Percentiles rank a stretch among this genome's conserved stretches.
Conservation (phyloP, 768 basidiomycete genomes). For the Leucocoprinus sp. region DNA sequence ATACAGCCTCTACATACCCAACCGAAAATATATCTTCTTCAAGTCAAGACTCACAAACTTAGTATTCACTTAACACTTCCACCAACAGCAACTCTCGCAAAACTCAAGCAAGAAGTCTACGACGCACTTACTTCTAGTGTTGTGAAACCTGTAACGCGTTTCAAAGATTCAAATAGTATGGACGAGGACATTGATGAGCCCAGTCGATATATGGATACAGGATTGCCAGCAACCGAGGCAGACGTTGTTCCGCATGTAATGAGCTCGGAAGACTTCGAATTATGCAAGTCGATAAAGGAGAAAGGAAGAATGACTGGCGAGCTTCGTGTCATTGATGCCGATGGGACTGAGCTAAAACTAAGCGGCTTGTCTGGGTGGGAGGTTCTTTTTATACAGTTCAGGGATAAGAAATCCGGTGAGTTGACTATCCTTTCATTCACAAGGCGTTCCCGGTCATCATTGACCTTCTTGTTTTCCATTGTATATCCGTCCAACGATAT, state of each 20-base stretch:
- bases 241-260: conserved; percentile 28
- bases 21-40: conserved; percentile 58
- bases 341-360: conserved; percentile 33
- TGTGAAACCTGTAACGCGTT: conserved; percentile 20
- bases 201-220: conserved; percentile 7
- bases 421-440: conserved; percentile 13
- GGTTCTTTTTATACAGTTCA: conserved; percentile 58
- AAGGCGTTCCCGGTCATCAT: not conserved
- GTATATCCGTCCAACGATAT: conserved; percentile 5
- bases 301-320: conserved; percentile 41
- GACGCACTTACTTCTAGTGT: conserved; percentile 51
- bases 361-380: conserved; percentile 59
- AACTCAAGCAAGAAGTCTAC: conserved; percentile 56
- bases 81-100: conserved; percentile 44
- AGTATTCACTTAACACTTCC: conserved; percentile 51
- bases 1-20: conserved; percentile 42
- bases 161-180: conserved; percentile 21
- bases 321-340: conserved; percentile 45
- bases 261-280: conserved; percentile 48
- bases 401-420: conserved; percentile 50
- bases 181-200: conserved; percentile 17
- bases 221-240: conserved; percentile 3
- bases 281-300: conserved; percentile 47
- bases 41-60: conserved; percentile 68
- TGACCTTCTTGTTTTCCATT: not conserved